phyloP scores from a whole-genome alignment of 1,284 basidiomycete genomes.

The Trichosporon sp. region DNA sequence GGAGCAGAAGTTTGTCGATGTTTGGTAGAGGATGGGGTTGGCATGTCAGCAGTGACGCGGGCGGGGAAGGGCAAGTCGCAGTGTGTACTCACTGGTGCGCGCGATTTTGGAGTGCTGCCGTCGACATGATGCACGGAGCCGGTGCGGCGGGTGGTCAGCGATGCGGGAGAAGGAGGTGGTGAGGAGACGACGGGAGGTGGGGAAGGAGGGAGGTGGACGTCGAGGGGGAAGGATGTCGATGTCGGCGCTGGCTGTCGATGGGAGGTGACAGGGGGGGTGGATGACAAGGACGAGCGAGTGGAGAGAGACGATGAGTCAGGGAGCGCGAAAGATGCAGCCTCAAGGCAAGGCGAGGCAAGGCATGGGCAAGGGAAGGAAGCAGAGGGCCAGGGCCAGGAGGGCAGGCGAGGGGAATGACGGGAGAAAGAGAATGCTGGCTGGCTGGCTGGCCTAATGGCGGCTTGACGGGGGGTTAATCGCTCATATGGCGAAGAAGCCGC shows the following conservation, averaged over 20 bases:
- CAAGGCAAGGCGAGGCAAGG: too few species aligned
- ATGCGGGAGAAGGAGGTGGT: background rate
- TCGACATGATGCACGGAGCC: background rate
- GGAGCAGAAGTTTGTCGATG: background rate
- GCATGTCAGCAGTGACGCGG: background rate
- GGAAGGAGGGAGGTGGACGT: background rate
- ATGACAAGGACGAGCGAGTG: slow-evolving; percentile 4
- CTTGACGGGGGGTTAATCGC: too few species aligned
- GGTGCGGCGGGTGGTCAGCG: background rate
- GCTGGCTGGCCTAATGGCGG: too few species aligned
- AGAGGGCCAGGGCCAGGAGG: too few species aligned
- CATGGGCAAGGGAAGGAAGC: background rate
- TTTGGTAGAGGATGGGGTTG: background rate
- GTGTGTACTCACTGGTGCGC: background rate
- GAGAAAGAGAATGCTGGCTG: too few species aligned
- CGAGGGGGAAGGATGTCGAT: background rate
- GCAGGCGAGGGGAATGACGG: too few species aligned
- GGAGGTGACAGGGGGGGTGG: background rate
- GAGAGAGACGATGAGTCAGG: background rate
- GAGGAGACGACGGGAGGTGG: background rate
- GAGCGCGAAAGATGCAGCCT: background rate
- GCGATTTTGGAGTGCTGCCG: slow-evolving; percentile 1
- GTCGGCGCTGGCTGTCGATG: background rate
- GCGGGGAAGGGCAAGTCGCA: background rate
- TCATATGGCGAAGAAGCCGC: too few species aligned